Evolutionary conservation across 306 rosid species (phyloP).

Genomic region (Cucumis melo): DNA sequence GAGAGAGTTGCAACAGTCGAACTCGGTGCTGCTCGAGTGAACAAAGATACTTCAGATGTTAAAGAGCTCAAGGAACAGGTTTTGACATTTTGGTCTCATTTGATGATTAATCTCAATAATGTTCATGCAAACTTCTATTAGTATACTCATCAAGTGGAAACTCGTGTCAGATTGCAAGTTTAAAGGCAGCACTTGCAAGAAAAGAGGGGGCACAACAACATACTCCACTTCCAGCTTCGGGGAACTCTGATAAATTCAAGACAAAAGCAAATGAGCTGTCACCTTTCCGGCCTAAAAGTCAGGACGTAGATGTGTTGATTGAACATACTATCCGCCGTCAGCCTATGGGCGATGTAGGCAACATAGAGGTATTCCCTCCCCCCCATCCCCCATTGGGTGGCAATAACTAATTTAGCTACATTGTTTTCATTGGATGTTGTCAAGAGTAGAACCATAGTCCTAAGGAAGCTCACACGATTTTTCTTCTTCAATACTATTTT

Average conservation of each 20-base stretch:
- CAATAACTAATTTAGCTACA: not conserved
- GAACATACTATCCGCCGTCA: conserved; percentile 29
- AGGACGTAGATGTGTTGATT: conserved; percentile 21
- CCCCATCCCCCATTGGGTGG: not conserved
- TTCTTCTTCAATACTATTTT: not conserved
- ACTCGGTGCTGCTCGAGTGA: conserved; percentile 87
- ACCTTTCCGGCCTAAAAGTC: conserved; percentile 34
- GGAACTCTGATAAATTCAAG: conserved; percentile 50
- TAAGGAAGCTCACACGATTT: not conserved
- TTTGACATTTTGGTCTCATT: conserved; percentile 3
- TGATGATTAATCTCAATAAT: not conserved
- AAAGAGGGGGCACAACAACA: conserved; percentile 42
- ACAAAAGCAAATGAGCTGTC: conserved; percentile 34
- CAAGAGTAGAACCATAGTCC: not conserved
- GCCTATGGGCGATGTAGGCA: conserved; percentile 46
- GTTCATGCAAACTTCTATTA: not conserved
- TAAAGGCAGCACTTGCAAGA: conserved; percentile 66
- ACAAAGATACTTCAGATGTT: conserved; percentile 71
- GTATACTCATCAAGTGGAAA: not conserved
- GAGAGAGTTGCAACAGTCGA: conserved; percentile 94
- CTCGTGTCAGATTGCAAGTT: conserved; percentile 47
- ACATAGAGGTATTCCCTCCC: conserved; percentile 32
- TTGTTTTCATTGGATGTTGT: not conserved
- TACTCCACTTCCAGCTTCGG: conserved; percentile 23
- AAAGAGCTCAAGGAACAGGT: conserved; percentile 94